phyloP scores from a whole-genome alignment of 345 rosid genomes.

The Euphorbia tirucalli region DNA sequence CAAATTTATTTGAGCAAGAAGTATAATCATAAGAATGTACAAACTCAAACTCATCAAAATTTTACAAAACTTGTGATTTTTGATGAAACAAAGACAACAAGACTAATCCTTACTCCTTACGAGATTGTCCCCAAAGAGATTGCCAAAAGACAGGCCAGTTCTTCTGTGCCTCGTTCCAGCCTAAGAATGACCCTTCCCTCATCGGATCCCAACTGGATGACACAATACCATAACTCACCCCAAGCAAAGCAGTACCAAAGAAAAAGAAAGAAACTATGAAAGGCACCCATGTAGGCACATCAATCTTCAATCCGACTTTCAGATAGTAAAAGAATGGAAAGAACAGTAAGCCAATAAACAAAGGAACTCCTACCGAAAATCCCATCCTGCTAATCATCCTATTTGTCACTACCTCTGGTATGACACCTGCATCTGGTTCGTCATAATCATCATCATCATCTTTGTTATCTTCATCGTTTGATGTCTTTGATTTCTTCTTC shows the following conservation, averaged over 20 bases:
- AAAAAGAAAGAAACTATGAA: conserved; percentile 75
- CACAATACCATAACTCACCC: conserved; percentile 89
- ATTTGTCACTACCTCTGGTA: conserved; percentile 91
- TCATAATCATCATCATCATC: conserved; percentile 31
- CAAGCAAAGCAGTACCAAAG: conserved; percentile 78
- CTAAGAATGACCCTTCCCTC: conserved; percentile 86
- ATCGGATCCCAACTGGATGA: conserved; percentile 96
- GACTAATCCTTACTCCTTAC: conserved; percentile 37
- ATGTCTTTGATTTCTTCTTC: conserved; percentile 36
- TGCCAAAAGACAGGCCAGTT: conserved; percentile 98
- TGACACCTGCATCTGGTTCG: conserved; percentile 48
- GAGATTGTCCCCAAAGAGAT: conserved; percentile 67
- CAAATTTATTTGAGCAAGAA: too few relatives aligned
- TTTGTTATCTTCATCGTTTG: conserved; percentile 24
- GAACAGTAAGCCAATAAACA: conserved; percentile 69
- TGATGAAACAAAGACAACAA: neutral
- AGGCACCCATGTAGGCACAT: conserved; percentile 88
- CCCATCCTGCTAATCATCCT: conserved; percentile 89
- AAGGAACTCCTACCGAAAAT: conserved; percentile 69
- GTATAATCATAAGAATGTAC: too few relatives aligned
- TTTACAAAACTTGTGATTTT: neutral
- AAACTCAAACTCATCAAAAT: neutral
- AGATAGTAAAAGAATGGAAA: conserved; percentile 90
- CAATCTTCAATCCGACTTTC: conserved; percentile 71
- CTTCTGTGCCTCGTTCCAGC: conserved; percentile 92